Evolutionary conservation across 805 yeast species (phyloP), one percentile per base, ranked within the genome.

Genomic region (Middelhovenomyces tepae): DNA sequence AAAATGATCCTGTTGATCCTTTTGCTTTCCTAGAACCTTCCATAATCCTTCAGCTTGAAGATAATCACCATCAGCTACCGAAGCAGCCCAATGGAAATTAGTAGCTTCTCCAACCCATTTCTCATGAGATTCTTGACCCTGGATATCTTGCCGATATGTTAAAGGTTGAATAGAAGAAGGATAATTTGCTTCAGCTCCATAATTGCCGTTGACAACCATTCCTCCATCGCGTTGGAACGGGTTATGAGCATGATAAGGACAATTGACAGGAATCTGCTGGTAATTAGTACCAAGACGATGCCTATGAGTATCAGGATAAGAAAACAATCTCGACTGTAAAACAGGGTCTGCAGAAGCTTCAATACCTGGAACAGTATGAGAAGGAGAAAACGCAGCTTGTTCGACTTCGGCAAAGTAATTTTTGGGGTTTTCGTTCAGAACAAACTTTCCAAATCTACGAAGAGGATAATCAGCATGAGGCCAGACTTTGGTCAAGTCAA

Each of bases 11-110:
- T 85, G 95, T 60, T 84, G 94, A 47, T 86, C 85, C 10, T 81
- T 75, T 50, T 77, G 74, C 54, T 62, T 78, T 34, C 80, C 80
- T 54, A 83, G 69, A 22, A 83, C 91, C 38, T 79, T 67, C 75
- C 85, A 89, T 50, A 87, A 69, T 21, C 57, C 75, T 41, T 78
- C 65, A 32, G 95, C 80, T 64, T 87, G 95, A 43, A 59, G 69
- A 57, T 63, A 87, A 62, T 87, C 95, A 45, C 64, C 62, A 39
- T 73, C 84, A 32, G 76, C 79, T 16, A 59, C 60, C 17, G 69
- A 62, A 35, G 72, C 72, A 37, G 71, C 69, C 95, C 95, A 86
- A 64, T 85, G 91, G 75, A 72, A 82, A 44, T 89, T 84, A 41
- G 77, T 63, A 29, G 91, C 91, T 35, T 85, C 73, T 37, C 91